Evolutionary conservation across 805 yeast species (phyloP), one percentile per base, ranked within the genome.

Genomic region (Ogataea populi-albae): DNA sequence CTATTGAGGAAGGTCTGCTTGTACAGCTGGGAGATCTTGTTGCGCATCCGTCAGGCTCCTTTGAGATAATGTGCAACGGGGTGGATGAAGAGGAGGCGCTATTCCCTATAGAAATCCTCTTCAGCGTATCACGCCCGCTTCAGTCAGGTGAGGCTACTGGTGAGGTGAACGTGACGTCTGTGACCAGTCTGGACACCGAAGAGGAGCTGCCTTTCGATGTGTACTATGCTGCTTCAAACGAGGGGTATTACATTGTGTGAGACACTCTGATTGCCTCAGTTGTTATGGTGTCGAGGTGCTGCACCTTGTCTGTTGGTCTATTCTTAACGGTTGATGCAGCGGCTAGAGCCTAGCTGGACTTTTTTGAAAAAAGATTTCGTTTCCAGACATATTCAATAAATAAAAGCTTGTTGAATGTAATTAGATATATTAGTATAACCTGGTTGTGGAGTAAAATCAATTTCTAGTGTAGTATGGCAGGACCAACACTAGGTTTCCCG

Each of bases 31-130:
- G 73, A 11, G 63, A 66, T 25, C 64, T 87, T 19, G 57, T 45
- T 17, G 58, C 62, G 20, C 64, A 74, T 15, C 66, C 77, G 4
- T 68, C 73, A 17, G 96, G 89, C 29, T 79, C 86, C 28, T 80
- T 93, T 59, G 95, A 86, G 57, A 80, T 93, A 56, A 60, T 81
- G 6, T 77, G 86, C 40, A 82, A 81, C 46, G 83, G 81, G 14
- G 41, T 49, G 17, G 80, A 71, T 25, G 77, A 75, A 45, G 97
- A 91, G 61, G 95, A 88, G 43, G 72, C 77, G 9, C 68, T 91
- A 52, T 91, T 88, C 84, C 98, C 98, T 42, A 77, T 91, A 69
- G 79, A 79, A 51, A 74, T 88, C 25, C 62, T 69, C 32, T 86
- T 88, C 65, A 68, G 68, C 26, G 56, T 69, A 28, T 65, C 69